Percentiles rank a stretch among this genome's conserved stretches.
phyloP scores from a whole-genome alignment of 1,284 basidiomycete genomes.

The Tilletia horrida region DNA sequence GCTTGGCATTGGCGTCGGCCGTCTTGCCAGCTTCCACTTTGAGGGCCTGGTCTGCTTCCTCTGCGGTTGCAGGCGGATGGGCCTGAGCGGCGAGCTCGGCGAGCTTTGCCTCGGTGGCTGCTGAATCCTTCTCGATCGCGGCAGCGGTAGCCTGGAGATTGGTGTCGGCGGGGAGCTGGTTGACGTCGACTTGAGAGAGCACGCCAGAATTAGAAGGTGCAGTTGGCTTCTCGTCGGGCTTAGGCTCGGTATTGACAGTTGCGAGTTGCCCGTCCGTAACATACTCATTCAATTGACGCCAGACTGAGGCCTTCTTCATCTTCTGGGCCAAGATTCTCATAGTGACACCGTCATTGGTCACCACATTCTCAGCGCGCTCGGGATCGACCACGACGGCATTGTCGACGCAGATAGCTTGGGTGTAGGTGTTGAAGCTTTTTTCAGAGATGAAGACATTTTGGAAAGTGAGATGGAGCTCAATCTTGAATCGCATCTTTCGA shows the following conservation, averaged over 20 bases:
- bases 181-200: too few species aligned
- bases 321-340: conserved; percentile 17
- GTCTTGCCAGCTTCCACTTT: background rate
- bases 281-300: conserved; percentile 17
- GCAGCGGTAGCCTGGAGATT: too few species aligned
- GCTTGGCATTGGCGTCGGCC: background rate
- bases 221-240: background rate
- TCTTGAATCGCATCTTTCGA: background rate
- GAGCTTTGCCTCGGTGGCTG: too few species aligned
- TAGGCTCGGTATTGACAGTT: conserved; percentile 7
- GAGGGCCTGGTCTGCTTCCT: background rate
- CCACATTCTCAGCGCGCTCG: conserved; percentile 12
- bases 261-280: background rate
- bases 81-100: too few species aligned
- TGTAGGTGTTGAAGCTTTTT: conserved; percentile 18
- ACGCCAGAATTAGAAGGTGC: too few species aligned
- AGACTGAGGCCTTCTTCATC: conserved; percentile 18
- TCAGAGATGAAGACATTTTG: too few species aligned
- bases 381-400: conserved; percentile 16
- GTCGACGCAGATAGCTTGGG: conserved; percentile 17
- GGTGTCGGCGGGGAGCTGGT: too few species aligned
- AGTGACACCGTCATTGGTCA: conserved; percentile 14
- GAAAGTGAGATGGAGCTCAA: background rate
- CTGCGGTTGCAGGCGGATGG: background rate
- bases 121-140: too few species aligned